Base-by-base conservation (phyloP, 2,329 filamentous ascomycete species). In the Diaporthe batatas region DNA sequence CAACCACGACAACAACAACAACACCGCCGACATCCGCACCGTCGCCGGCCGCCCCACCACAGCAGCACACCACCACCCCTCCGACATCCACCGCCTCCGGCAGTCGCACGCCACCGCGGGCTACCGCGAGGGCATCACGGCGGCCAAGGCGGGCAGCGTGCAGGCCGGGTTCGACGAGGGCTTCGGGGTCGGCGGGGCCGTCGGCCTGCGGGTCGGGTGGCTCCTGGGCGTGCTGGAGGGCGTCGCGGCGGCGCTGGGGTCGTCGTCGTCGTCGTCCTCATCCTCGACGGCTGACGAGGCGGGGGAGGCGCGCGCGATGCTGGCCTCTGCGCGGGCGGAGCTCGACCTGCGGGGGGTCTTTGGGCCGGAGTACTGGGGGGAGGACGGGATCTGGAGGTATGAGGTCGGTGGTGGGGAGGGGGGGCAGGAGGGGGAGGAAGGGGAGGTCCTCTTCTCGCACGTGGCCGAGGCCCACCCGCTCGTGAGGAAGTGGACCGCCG, bases 141-240 rank as follows among this genome's bases (percentile, higher is more conserved):
- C 85, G 3, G 93, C 93, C 42, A 98, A 98, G 81, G 89, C 89
- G 34, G 84, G 87, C 62, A 92, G 91, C 78, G 90, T 98, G 34
- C 96, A 99, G 82, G 87, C 87, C 18, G 96, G 96, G 0, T 98
- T 99, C 79, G 96, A 99, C 80, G 94, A 96, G 76, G 96, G 96
- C 0, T 98, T 95, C 80, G 87, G 91, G 18, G 86, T 98, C 0
- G 96, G 96, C 16, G 95, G 94, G 0, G 91, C 92, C 68, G 84
- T 98, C 39, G 96, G 96, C 0, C 81, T 93, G 75, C 87, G 88
- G 36, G 92, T 91, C 0, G 96, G 96, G 0, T 91, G 90, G 76
- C 83, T 97, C 16, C 81, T 97, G 4, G 96, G 96, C 0, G 84
- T 94, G 5, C 79, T 98, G 7, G 94, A 97, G 78, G 94, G 93